These are phyloP conservation scores for Pythium biforme DNA, from an alignment of 352 stramenopile genomes.

Conservation along the genomic window DNA sequence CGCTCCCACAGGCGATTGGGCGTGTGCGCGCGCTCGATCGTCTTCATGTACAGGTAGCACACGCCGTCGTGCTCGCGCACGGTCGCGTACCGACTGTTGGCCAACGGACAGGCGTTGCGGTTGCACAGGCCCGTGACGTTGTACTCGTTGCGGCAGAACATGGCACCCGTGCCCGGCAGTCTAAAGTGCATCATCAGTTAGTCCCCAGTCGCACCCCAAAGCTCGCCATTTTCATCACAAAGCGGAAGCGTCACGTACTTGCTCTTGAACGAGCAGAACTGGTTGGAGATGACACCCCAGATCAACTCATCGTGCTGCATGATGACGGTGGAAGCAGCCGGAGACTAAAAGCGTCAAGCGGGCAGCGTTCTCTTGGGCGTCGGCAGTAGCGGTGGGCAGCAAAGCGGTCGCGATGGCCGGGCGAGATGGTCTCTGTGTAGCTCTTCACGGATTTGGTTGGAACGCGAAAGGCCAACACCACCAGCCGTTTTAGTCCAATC, in stretches of 20 bases:
- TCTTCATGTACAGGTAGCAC: slow-evolving; percentile 98
- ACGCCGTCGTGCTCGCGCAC: slow-evolving; percentile 97
- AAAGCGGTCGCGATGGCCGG: neutral
- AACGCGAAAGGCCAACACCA: slow-evolving; percentile 30
- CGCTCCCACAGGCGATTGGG: slow-evolving; percentile 99
- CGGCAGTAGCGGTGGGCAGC: neutral
- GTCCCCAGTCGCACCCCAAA: too few relatives aligned
- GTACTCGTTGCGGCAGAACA: slow-evolving; percentile 98
- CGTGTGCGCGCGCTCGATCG: slow-evolving; percentile 97
- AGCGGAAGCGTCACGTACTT: slow-evolving; percentile 66
- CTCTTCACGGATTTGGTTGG: slow-evolving; percentile 34
- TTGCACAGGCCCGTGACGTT: slow-evolving; percentile 99
- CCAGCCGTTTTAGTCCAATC: slow-evolving; percentile 32
- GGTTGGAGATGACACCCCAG: slow-evolving; percentile 98
- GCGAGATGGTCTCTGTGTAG: slow-evolving; percentile 2
- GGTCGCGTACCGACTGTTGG: slow-evolving; percentile 98
- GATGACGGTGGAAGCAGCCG: slow-evolving; percentile 10
- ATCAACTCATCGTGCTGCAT: slow-evolving; percentile 99
- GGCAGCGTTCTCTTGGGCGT: too few relatives aligned
- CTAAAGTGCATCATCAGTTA: neutral
- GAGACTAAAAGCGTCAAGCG: neutral
- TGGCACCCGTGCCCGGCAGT: slow-evolving; percentile 82
- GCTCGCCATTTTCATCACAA: too few relatives aligned
- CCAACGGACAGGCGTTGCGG: slow-evolving; percentile 94
- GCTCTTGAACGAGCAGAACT: slow-evolving; percentile 99